Evolutionary conservation across 169 alveolate genomes (phyloP).

Genomic region (Plasmodium knowlesi): DNA sequence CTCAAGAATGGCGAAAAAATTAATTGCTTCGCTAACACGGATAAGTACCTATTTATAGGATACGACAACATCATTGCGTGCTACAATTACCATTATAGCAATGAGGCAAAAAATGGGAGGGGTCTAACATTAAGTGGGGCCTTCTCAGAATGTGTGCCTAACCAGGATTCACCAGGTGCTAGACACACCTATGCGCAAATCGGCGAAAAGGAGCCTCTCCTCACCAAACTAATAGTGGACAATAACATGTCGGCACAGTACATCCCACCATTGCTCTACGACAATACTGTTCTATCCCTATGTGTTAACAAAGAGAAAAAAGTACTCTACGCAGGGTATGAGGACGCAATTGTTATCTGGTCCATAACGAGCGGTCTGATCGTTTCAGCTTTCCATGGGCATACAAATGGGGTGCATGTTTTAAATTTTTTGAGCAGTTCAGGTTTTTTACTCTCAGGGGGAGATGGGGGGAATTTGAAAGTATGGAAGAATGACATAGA

Average conservation of each 20-base stretch:
- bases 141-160: neutral
- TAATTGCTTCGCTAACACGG: constrained; percentile 65
- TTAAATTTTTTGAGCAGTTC: constrained; percentile 35
- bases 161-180: neutral
- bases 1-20: constrained; percentile 52
- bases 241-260: constrained; percentile 67
- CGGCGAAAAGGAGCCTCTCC: neutral
- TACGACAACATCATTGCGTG: constrained; percentile 69
- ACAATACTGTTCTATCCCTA: constrained; percentile 32
- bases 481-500: constrained; percentile 70
- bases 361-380: constrained; percentile 52
- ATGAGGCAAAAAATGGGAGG: constrained; percentile 2
- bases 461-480: constrained; percentile 67
- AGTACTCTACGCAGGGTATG: constrained; percentile 66
- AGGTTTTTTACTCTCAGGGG: constrained; percentile 69
- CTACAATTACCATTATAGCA: constrained; percentile 51
- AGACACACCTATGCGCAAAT: neutral
- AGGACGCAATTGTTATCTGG: constrained; percentile 70
- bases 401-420: constrained; percentile 67
- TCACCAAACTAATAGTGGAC: constrained; percentile 40
- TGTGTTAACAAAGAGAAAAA: constrained; percentile 59
- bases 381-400: constrained; percentile 69
- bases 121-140: neutral
- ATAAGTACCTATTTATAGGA: constrained; percentile 55
- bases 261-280: constrained; percentile 58